Evolutionary conservation across 768 basidiomycete genomes (phyloP).

Genomic region (Mycena galericulata): DNA sequence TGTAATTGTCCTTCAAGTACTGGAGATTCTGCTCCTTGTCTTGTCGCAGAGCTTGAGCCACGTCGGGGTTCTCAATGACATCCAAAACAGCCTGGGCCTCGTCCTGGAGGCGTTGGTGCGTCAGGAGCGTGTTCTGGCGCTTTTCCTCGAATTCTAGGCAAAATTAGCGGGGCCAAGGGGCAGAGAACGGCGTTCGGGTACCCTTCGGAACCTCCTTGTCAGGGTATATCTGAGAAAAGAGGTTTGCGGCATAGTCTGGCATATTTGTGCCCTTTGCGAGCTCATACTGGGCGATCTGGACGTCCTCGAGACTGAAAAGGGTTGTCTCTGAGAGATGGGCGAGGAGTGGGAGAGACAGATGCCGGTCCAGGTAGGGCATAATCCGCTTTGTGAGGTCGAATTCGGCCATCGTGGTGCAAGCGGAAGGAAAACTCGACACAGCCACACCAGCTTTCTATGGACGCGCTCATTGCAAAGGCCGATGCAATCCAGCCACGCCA

Average conservation of each 20-base stretch:
- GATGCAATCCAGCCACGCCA: slow-evolving; percentile 63
- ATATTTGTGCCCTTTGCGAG: slow-evolving; percentile 98
- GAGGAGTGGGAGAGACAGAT: slow-evolving; percentile 93
- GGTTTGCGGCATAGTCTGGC: slow-evolving; percentile 90
- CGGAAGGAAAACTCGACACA: slow-evolving; percentile 10
- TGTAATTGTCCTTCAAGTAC: slow-evolving; percentile 93
- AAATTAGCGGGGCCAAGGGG: not conserved
- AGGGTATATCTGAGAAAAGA: slow-evolving; percentile 85
- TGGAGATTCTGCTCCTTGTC: slow-evolving; percentile 98
- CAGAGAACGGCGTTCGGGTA: slow-evolving; percentile 45
- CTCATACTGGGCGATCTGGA: slow-evolving; percentile 95
- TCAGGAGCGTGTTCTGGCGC: slow-evolving; percentile 84
- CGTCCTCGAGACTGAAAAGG: slow-evolving; percentile 82
- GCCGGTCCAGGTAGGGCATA: slow-evolving; percentile 93
- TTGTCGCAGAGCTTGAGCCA: slow-evolving; percentile 92
- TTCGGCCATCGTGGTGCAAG: slow-evolving; percentile 78
- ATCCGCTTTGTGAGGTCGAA: slow-evolving; percentile 92
- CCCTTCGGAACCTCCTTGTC: slow-evolving; percentile 77
- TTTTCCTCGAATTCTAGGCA: slow-evolving; percentile 84
- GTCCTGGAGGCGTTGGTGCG: slow-evolving; percentile 86
- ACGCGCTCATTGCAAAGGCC: slow-evolving; percentile 79
- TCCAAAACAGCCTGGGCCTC: slow-evolving; percentile 94
- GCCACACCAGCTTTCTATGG: slow-evolving; percentile 57
- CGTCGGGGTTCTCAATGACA: slow-evolving; percentile 97
- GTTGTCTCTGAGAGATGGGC: slow-evolving; percentile 84